Percentiles rank a stretch among this genome's conserved stretches.
phyloP scores from a whole-genome alignment of 768 basidiomycete genomes.

The Lactarius tabidus region DNA sequence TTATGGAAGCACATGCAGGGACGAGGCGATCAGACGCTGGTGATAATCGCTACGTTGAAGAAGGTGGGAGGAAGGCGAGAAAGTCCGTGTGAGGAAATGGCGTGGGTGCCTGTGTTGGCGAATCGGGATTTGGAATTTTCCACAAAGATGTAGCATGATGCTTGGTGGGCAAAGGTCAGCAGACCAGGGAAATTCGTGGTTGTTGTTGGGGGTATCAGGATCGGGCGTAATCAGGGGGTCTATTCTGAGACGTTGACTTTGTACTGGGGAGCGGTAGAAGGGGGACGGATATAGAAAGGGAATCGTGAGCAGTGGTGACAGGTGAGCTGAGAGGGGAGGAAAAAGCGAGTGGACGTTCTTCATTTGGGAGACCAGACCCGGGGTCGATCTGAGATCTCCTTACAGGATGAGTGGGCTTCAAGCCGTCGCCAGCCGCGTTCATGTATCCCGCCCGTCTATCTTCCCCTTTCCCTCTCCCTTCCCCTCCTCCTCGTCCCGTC shows the following conservation, averaged over 20 bases:
- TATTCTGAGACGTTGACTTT: background rate
- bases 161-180: conserved; percentile 13
- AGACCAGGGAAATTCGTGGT: conserved; percentile 1
- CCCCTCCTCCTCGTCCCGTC: conserved; percentile 22
- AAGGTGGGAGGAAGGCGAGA: background rate
- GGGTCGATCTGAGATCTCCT: conserved; percentile 27
- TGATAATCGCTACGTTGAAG: background rate
- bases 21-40: background rate
- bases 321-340: conserved; percentile 22
- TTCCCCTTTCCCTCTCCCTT: conserved; percentile 24
- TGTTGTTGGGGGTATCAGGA: background rate
- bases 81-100: conserved; percentile 9
- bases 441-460: conserved; percentile 26
- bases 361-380: conserved; percentile 27
- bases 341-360: conserved; percentile 25
- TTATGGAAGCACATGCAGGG: background rate
- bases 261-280: conserved; percentile 20
- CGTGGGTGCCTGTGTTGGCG: conserved; percentile 22
- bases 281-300: conserved; percentile 24
- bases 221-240: conserved; percentile 8
- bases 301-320: conserved; percentile 12
- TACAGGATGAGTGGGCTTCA: conserved; percentile 28
- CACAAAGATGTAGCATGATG: conserved; percentile 12
- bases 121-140: conserved; percentile 22
- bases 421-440: conserved; percentile 27